A percentile compares a stretch with the other conserved stretches of the same genome.
phyloP scores from a whole-genome alignment of 1,139 yeast species.

The Zygoascus meyerae region DNA sequence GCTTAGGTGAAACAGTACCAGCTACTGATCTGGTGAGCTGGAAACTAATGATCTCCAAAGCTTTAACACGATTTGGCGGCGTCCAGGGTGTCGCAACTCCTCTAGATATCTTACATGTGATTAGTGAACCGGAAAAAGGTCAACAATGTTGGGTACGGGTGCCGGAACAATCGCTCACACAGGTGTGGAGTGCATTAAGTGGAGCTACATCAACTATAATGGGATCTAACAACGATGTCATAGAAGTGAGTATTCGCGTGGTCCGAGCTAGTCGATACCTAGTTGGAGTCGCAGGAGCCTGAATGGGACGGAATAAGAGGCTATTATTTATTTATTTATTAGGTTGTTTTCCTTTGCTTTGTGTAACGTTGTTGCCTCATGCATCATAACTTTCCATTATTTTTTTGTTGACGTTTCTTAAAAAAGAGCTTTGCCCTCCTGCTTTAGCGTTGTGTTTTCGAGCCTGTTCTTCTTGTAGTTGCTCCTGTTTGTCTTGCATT shows the following conservation, averaged over 20 bases:
- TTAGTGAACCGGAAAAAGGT: slow-evolving; percentile 17
- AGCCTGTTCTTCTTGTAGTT: slow-evolving; percentile 63
- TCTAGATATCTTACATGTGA: slow-evolving; percentile 36
- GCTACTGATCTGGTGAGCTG: slow-evolving; percentile 39
- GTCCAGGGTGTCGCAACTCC: slow-evolving; percentile 40
- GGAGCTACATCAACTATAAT: slow-evolving; percentile 18
- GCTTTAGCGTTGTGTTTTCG: slow-evolving; percentile 69
- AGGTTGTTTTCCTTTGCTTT: not conserved
- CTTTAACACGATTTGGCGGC: slow-evolving; percentile 38
- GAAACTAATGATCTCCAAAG: slow-evolving; percentile 35
- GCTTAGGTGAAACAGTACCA: slow-evolving; percentile 8
- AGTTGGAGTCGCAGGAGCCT: slow-evolving; percentile 21
- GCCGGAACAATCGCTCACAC: slow-evolving; percentile 23
- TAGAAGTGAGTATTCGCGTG: slow-evolving; percentile 22
- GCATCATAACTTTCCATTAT: slow-evolving; percentile 4
- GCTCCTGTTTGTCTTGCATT: slow-evolving; percentile 59
- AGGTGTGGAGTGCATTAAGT: slow-evolving; percentile 25
- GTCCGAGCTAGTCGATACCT: slow-evolving; percentile 26
- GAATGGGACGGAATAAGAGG: not conserved
- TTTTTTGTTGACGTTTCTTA: slow-evolving; percentile 14
- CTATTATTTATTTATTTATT: not conserved
- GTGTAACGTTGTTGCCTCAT: not conserved
- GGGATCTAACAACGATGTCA: slow-evolving; percentile 11
- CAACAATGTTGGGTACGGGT: slow-evolving; percentile 27
- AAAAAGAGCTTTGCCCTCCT: slow-evolving; percentile 42